Evolutionary conservation across 768 basidiomycete species (phyloP).

Genomic region (Phanerodontia chrysosporium): DNA sequence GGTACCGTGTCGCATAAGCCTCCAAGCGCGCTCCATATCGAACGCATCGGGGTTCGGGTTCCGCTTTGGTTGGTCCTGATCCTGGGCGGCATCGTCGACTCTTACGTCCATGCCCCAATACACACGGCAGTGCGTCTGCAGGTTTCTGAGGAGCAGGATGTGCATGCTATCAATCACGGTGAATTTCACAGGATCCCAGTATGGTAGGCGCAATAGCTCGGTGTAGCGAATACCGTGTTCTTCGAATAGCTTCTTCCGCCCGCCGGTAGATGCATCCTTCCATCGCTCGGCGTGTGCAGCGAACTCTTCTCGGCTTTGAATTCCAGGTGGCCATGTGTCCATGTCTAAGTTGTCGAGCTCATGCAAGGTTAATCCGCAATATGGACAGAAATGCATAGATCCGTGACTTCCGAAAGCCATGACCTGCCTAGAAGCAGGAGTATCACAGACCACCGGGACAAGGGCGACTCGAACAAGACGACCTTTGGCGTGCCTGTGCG

Average conservation of each 20-base stretch:
- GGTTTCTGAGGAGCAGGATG: slow-evolving; percentile 30
- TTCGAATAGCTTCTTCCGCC: slow-evolving; percentile 11
- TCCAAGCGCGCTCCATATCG: neutral
- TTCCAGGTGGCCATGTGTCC: slow-evolving; percentile 20
- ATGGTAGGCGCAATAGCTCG: slow-evolving; percentile 31
- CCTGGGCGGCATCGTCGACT: neutral
- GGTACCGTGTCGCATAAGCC: neutral
- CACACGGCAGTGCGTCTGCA: slow-evolving; percentile 29
- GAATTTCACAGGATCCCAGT: slow-evolving; percentile 33
- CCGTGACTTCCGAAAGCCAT: slow-evolving; percentile 23
- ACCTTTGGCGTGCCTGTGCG: slow-evolving; percentile 21
- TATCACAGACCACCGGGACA: slow-evolving; percentile 32
- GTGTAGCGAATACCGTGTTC: slow-evolving; percentile 24
- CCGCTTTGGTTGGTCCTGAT: neutral
- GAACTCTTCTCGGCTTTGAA: slow-evolving; percentile 15
- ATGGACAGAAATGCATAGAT: slow-evolving; percentile 25
- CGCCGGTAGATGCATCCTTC: slow-evolving; percentile 14
- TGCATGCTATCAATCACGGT: slow-evolving; percentile 39
- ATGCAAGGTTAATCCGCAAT: slow-evolving; percentile 20
- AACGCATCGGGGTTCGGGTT: neutral
- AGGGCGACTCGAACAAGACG: slow-evolving; percentile 26
- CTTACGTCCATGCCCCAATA: slow-evolving; percentile 22
- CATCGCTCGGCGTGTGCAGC: slow-evolving; percentile 16
- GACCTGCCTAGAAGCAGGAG: slow-evolving; percentile 30
- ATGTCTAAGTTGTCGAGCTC: slow-evolving; percentile 28